Percentiles rank a stretch among this genome's conserved stretches.
These are phyloP conservation scores for Tetracladium setigerum DNA, from an alignment of 495 filamentous ascomycete genomes.

Conservation along the genomic window DNA sequence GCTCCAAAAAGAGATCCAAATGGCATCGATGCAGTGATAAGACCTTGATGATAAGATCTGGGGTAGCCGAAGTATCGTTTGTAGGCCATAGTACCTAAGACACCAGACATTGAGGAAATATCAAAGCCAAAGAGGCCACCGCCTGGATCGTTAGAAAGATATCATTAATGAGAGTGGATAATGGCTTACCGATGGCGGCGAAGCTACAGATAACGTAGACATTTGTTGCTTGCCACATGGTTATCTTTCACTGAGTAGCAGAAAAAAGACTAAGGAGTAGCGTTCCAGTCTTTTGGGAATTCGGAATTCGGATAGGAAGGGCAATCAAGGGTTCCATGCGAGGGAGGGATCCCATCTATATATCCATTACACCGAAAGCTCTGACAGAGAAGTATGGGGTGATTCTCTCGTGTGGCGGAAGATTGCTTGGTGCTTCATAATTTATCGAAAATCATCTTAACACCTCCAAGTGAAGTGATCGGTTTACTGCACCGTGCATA, in stretches of 20 bases:
- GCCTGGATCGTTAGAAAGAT: conserved; percentile 28
- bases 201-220: conserved; percentile 48
- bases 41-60: conserved; percentile 49
- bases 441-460: no score
- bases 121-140: conserved; percentile 69
- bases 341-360: no score
- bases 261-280: neutral
- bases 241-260: neutral
- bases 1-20: conserved; percentile 69
- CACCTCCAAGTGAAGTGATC: no score
- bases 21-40: conserved; percentile 64
- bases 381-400: no score
- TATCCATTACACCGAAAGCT: no score
- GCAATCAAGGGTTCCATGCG: no score
- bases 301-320: no score
- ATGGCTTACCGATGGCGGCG: conserved; percentile 50
- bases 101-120: conserved; percentile 63
- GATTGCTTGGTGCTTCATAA: no score
- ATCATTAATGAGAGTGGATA: neutral
- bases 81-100: conserved; percentile 54
- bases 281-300: neutral
- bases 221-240: conserved; percentile 7
- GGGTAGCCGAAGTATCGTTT: conserved; percentile 53
- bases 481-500: no score
- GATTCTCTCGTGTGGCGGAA: no score